phyloP scores from a whole-genome alignment of 352 stramenopile species.

The Globisporangium emineosum region DNA sequence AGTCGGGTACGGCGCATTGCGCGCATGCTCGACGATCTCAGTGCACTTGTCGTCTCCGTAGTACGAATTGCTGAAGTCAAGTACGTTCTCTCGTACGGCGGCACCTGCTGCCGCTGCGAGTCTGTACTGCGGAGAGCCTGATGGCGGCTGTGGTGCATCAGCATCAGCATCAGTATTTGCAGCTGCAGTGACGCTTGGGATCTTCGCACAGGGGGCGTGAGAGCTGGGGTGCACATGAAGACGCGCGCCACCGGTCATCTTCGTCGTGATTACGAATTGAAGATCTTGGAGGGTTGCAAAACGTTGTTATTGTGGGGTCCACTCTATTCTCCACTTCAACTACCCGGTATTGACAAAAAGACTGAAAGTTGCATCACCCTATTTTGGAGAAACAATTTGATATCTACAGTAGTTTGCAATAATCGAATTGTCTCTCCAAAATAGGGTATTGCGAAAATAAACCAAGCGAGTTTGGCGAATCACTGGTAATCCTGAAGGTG shows the following conservation, averaged over 20 bases:
- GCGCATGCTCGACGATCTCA: slow-evolving; percentile 48
- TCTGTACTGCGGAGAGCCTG: background rate
- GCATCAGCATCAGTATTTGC: background rate
- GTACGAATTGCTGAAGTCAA: slow-evolving; percentile 80
- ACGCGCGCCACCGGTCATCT: background rate
- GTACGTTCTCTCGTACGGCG: slow-evolving; percentile 18
- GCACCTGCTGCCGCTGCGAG: background rate
- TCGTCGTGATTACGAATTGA: background rate
- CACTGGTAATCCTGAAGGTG: background rate
- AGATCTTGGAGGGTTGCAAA: background rate
- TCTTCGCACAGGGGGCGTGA: background rate
- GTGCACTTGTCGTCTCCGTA: slow-evolving; percentile 62
- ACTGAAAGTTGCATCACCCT: background rate
- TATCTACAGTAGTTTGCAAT: too few species aligned
- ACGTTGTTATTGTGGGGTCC: too few species aligned
- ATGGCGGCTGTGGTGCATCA: background rate
- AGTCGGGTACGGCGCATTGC: slow-evolving; percentile 34
- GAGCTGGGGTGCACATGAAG: background rate
- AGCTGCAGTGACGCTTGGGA: too few species aligned
- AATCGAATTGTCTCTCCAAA: too few species aligned
- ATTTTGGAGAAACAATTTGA: background rate
- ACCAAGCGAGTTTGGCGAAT: background rate
- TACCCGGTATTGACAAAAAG: background rate
- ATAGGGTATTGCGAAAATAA: too few species aligned
- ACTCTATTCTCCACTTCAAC: background rate